Base-by-base conservation (phyloP, 306 rosid species). In the Dryas drummondii region DNA sequence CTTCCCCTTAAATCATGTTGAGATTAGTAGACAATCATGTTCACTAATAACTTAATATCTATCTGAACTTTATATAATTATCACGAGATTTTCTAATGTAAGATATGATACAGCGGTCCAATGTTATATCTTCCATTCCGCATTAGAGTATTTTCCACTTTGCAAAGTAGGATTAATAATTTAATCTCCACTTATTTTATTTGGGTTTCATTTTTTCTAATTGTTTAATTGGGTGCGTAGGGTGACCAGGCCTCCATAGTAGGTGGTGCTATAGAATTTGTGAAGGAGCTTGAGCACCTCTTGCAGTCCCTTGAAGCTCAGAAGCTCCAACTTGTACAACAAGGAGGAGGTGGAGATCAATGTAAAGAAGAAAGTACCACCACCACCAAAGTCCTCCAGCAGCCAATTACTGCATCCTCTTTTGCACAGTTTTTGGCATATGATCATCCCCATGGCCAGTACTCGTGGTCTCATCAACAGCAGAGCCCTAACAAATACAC, bases 171-270 rank as follows among this genome's bases (percentile, higher is more conserved):
- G n/a, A 51, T 2, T 6, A 51, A 14, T 51, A 51, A 51, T 51
- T 51, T 4, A 14, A 49, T 68, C 4, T 49, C 22, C 50, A 42
- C 59, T 68, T 11, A 17, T n/a, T 66, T 51, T 14, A 55, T 27
- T 19, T 45, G 53, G 44, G 15, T 49, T 26, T 48, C 16, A 11
- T 32, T 12, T 22, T 15, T 60, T 68, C 44, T 13, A 45, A 66
- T 59, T 52, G 9, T 40, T 14, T 40, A 10, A 49, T 37, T 74
- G 17, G n/a, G 4, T 48, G 57, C 66, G 54, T 76, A 93, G 98
- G 97, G 98, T 76, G 98, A 94, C 68, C 98, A 94, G 64, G 97
- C 98, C 12, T 94, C 98, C 40, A 91, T 91, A 73, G 96, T 94
- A 2, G 98, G 98, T 32, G 98, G 98, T 26, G 98, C 98, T 15